Evolutionary conservation across 2,329 filamentous ascomycete species (phyloP).

Genomic region (Gaeumannomyces tritici): DNA sequence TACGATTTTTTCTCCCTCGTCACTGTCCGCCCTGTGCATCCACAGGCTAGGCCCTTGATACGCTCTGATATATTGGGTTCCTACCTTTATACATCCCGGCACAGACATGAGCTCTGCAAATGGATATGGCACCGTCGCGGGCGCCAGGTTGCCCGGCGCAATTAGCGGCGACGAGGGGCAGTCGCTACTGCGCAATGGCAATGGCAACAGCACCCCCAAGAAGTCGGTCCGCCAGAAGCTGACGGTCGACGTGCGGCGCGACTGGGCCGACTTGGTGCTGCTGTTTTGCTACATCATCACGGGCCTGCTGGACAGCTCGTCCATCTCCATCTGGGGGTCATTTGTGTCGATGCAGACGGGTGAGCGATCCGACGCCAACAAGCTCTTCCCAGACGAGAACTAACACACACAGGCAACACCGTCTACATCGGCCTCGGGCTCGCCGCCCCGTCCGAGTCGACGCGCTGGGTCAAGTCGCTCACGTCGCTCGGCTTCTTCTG

Average conservation of each 20-base stretch:
- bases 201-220: constrained; percentile 9
- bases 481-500: constrained; percentile 63
- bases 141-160: not conserved
- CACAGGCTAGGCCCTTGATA: too few relatives aligned
- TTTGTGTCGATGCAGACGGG: constrained; percentile 82
- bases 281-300: constrained; percentile 69
- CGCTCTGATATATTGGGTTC: too few relatives aligned
- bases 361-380: constrained; percentile 18
- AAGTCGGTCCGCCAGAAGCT: constrained; percentile 21
- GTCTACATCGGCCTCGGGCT: constrained; percentile 70
- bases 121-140: not conserved
- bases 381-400: not conserved
- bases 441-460: constrained; percentile 41
- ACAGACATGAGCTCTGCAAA: not conserved
- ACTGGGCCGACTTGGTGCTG: constrained; percentile 59
- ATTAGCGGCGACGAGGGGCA: constrained; percentile 17
- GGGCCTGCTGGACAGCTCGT: constrained; percentile 66
- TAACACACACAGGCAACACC: constrained; percentile 49
- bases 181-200: constrained; percentile 20
- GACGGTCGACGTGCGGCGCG: constrained; percentile 41
- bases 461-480: constrained; percentile 63
- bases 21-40: not conserved
- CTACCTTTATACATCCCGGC: not conserved
- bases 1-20: not conserved
- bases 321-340: constrained; percentile 67